Conservation (phyloP, 768 basidiomycete genomes). For the Cubamyces sp. region DNA sequence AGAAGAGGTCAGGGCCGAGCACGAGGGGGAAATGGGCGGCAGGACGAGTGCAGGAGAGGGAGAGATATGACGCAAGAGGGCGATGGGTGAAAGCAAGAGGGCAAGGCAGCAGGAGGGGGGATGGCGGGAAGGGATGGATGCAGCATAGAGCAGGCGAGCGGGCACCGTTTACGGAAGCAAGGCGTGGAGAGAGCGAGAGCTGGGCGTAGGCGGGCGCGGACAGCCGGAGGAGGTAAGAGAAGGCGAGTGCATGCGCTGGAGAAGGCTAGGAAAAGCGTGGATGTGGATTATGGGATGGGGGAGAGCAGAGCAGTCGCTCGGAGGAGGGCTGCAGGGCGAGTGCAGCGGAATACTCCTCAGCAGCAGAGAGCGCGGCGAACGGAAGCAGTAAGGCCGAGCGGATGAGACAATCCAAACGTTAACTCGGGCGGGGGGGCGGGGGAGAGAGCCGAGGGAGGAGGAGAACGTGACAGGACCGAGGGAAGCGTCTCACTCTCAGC, state of each 20-base stretch:
- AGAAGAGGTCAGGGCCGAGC: constrained; percentile 27
- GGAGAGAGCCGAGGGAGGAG: not conserved
- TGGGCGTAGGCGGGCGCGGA: constrained; percentile 9
- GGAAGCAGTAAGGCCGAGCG: not conserved
- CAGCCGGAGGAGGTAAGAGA: constrained; percentile 14
- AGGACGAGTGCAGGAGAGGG: constrained; percentile 3
- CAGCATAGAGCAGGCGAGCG: constrained; percentile 28
- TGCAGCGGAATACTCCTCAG: not conserved
- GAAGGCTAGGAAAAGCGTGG: not conserved
- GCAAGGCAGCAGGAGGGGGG: constrained; percentile 20
- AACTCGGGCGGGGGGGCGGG: not conserved
- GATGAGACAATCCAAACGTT: not conserved
- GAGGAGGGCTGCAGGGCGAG: constrained; percentile 11
- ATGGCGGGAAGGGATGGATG: constrained; percentile 21
- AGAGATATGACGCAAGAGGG: constrained; percentile 22
- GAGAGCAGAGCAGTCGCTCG: constrained; percentile 10
- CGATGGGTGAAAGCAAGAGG: constrained; percentile 15
- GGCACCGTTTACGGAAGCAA: not conserved
- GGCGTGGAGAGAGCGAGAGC: not conserved
- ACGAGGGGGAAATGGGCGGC: constrained; percentile 27
- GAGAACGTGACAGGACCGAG: constrained; percentile 14
- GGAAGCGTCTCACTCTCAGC: constrained; percentile 3
- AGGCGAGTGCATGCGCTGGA: constrained; percentile 12
- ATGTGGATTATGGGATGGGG: not conserved
- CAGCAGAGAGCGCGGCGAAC: not conserved